Percentiles rank a stretch among this genome's conserved stretches.
phyloP scores from a whole-genome alignment of 1,284 basidiomycete genomes.

The Leccinum cinnamomeum region DNA sequence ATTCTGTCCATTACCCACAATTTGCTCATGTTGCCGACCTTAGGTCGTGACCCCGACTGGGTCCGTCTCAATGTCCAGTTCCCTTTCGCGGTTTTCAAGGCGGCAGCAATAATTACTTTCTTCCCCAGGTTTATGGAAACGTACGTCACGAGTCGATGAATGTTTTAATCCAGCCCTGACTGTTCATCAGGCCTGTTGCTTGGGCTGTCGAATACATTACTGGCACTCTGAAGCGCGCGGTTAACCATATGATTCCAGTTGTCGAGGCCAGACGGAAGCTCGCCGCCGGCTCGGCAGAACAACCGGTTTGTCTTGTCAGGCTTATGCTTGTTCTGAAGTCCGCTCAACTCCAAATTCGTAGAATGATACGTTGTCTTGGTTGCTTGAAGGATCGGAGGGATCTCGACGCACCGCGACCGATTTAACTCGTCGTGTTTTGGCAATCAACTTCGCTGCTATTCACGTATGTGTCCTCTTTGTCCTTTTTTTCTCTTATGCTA shows the following conservation, averaged over 20 bases:
- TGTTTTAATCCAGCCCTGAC: not conserved
- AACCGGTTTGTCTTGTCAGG: slow-evolving; percentile 28
- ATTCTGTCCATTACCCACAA: not conserved
- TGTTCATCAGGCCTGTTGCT: slow-evolving; percentile 6
- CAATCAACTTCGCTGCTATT: slow-evolving; percentile 43
- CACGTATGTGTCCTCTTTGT: slow-evolving; percentile 26
- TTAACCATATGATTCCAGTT: slow-evolving; percentile 35
- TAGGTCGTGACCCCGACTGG: slow-evolving; percentile 43
- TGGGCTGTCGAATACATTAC: slow-evolving; percentile 10
- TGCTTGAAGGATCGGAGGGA: slow-evolving; percentile 40
- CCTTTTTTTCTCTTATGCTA: no score
- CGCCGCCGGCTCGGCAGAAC: no score
- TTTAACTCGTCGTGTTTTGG: slow-evolving; percentile 37
- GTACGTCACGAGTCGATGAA: slow-evolving; percentile 25
- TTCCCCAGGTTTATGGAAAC: slow-evolving; percentile 42
- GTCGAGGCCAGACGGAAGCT: slow-evolving; percentile 36
- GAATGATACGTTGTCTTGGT: slow-evolving; percentile 46
- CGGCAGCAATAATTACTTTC: slow-evolving; percentile 30
- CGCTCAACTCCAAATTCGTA: slow-evolving; percentile 13
- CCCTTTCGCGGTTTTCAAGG: slow-evolving; percentile 36
- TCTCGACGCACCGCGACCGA: slow-evolving; percentile 29
- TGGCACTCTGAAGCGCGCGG: slow-evolving; percentile 7
- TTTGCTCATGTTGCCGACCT: not conserved
- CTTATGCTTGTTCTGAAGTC: not conserved
- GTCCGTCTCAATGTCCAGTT: slow-evolving; percentile 36